Base-by-base conservation (phyloP, 208 protist genomes). In the Trichomonas vaginalis region DNA sequence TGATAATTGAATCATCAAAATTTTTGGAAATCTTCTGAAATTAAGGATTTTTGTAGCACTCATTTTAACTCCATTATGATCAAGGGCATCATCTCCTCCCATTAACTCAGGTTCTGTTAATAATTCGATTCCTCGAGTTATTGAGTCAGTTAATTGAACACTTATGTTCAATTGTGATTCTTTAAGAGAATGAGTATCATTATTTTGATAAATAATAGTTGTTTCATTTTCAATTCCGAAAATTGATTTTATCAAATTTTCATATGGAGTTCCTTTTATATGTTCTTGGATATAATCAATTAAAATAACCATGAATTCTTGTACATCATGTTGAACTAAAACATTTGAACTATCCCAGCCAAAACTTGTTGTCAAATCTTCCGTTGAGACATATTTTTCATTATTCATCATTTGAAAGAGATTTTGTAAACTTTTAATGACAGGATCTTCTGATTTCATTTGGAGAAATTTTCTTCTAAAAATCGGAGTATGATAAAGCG, bases 301-400 rank as follows among this genome's bases (percentile, higher is more conserved):
- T 23, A 98, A 96, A 39, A 98, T 97, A 23, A 98, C 96, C 95
- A 97, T 98, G n/a, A 98, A 96, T 96, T 98, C 98, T 96, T 98
- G 96, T 42, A 97, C 96, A 48, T 88, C 82, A 88, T 88, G 82
- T 47, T 88, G 82, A 17, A 35, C 2, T 14, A 88, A 88, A 10
- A 40, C 32, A 35, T 88, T 23, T 2, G 35, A 47, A 46, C 47
- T 40, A 35, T 6, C 32, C 82, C 82, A 88, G 9, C 82, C 82
- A 88, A 88, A 88, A 23, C 15, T 35, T 88, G 46, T 46, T 48
- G 82, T 88, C 8, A 88, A 23, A 21, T 45, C 17, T 48, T 45
- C 14, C 17, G 82, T 88, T 32, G 82, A 88, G 46, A 40, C 82
- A 47, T 35, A 23, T 88, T 48, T 45, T 12, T 51, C 0, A 9